phyloP scores from a whole-genome alignment of 768 basidiomycete genomes.

The Candolleomyces eurysporus region DNA sequence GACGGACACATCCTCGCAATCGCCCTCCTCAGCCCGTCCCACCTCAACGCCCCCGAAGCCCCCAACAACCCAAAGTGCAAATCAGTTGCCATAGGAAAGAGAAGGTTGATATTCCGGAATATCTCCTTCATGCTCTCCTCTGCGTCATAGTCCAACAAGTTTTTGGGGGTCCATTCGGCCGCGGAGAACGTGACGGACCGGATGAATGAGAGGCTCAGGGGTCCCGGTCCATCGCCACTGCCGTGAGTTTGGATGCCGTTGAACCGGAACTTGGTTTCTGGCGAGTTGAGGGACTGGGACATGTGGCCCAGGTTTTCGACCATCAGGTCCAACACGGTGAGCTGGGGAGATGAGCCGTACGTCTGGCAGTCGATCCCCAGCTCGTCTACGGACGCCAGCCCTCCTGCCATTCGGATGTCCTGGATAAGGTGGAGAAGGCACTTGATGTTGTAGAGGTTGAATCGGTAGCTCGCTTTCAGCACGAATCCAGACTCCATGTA shows the following conservation, averaged over 20 bases:
- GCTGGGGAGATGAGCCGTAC: background rate
- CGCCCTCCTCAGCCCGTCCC: background rate
- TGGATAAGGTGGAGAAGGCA: background rate
- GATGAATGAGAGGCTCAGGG: background rate
- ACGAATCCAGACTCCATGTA: background rate
- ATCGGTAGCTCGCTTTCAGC: background rate
- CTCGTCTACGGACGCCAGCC: background rate
- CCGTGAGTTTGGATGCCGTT: too few species aligned
- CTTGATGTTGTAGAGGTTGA: background rate
- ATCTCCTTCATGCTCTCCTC: background rate
- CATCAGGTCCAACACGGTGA: background rate
- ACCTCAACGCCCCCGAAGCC: background rate
- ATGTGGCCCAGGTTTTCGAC: background rate
- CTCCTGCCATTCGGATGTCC: background rate
- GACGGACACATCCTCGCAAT: background rate
- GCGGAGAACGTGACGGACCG: background rate
- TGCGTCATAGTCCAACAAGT: background rate
- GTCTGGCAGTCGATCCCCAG: background rate
- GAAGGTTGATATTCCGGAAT: background rate
- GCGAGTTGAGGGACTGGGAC: background rate
- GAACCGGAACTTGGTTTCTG: too few species aligned
- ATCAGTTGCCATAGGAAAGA: background rate
- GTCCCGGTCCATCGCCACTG: background rate
- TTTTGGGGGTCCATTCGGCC: background rate
- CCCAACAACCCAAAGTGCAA: background rate